Evolutionary conservation across 1,139 yeast genomes (phyloP).

Genomic region (Hyphopichia wangnamkhiaoensis): DNA sequence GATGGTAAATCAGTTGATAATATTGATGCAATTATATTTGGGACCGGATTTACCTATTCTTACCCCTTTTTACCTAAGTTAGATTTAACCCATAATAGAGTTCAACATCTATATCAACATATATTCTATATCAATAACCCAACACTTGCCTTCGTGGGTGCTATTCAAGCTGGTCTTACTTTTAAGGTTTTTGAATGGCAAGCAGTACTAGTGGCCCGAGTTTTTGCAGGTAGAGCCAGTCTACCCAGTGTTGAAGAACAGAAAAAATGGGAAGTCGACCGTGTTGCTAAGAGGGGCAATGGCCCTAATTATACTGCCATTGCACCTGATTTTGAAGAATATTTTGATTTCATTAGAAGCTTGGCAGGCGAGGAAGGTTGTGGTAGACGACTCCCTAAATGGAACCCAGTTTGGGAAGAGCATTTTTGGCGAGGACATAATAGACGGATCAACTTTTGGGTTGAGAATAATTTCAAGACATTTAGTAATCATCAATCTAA

Average conservation of each 20-base stretch:
- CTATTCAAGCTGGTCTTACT: slow-evolving; percentile 42
- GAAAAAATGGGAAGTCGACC: slow-evolving; percentile 27
- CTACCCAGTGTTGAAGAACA: slow-evolving; percentile 33
- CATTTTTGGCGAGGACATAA: slow-evolving; percentile 21
- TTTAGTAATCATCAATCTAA: too few relatives aligned
- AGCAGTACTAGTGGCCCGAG: slow-evolving; percentile 37
- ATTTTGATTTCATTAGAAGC: slow-evolving; percentile 21
- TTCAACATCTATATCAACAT: slow-evolving; percentile 35
- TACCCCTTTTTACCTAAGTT: slow-evolving; percentile 38
- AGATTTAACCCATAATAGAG: slow-evolving; percentile 21
- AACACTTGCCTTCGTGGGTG: slow-evolving; percentile 38
- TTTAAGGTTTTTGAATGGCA: slow-evolving; percentile 46
- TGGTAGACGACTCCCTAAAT: slow-evolving; percentile 24
- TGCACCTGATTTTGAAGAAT: slow-evolving; percentile 23
- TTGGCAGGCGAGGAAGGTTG: slow-evolving; percentile 25
- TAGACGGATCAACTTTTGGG: slow-evolving; percentile 18
- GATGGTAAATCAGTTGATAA: slow-evolving; percentile 26
- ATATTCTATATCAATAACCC: slow-evolving; percentile 40
- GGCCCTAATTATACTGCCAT: slow-evolving; percentile 19
- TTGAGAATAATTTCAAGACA: slow-evolving; percentile 12
- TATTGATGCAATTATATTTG: slow-evolving; percentile 42
- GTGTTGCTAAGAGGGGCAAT: slow-evolving; percentile 30
- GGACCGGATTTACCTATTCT: slow-evolving; percentile 46
- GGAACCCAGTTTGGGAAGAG: slow-evolving; percentile 20
- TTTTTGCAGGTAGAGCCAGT: slow-evolving; percentile 29